Evolutionary conservation across 257 asterid species (phyloP).

Genomic region (Ballota nigra): DNA sequence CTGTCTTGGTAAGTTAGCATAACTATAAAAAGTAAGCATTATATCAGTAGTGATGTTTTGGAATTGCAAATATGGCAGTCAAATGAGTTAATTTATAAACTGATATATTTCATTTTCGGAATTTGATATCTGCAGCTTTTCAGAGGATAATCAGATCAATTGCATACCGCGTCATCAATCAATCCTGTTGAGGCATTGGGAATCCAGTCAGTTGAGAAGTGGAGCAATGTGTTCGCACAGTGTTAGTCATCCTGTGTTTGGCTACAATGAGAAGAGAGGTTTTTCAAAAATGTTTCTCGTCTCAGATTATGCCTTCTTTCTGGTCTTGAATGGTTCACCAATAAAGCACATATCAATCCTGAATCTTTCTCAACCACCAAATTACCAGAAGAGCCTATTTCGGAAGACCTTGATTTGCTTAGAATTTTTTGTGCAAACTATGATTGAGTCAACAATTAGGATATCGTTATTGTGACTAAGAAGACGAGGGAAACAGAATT

Average conservation of each 20-base stretch:
- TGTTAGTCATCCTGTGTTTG: background rate
- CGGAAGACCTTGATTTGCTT: background rate
- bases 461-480: constrained; percentile 1
- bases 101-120: background rate
- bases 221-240: background rate
- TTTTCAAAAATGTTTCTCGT: background rate
- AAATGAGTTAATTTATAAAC: background rate
- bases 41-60: background rate
- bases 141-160: background rate
- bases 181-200: background rate
- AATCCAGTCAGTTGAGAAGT: background rate
- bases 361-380: background rate
- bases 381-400: background rate
- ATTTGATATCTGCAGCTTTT: background rate
- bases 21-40: background rate
- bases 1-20: constrained; percentile 1
- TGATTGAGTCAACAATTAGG: background rate
- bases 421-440: background rate
- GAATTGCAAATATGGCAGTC: constrained; percentile 3
- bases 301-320: background rate
- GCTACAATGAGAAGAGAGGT: background rate
- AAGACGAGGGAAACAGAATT: background rate
- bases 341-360: background rate
- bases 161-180: background rate
- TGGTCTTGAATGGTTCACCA: background rate